These are phyloP conservation scores for Phytopythium kandeliae DNA, from an alignment of 352 stramenopile genomes.

Conservation along the genomic window DNA sequence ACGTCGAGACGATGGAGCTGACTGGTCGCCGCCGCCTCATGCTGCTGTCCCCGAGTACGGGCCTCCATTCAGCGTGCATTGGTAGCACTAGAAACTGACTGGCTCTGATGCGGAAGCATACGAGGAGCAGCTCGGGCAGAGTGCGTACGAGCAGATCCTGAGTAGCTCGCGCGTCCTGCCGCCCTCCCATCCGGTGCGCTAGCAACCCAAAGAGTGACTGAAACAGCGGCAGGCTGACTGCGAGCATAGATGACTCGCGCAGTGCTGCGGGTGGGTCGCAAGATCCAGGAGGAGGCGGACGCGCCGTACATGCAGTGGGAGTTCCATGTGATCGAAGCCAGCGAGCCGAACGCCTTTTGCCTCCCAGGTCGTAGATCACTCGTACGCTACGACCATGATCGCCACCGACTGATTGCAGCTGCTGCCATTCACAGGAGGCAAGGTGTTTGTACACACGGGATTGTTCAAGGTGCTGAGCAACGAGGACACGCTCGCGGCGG, in stretches of 20 bases:
- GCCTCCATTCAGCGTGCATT: not conserved
- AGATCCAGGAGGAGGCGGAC: constrained; percentile 40
- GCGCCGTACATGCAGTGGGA: constrained; percentile 58
- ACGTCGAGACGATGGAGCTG: constrained; percentile 62
- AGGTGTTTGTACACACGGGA: constrained; percentile 70
- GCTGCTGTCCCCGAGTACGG: constrained; percentile 46
- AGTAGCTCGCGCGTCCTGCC: constrained; percentile 35
- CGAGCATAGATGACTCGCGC: constrained; percentile 60
- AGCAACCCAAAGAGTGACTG: too few relatives aligned
- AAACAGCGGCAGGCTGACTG: too few relatives aligned
- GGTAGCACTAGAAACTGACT: not conserved
- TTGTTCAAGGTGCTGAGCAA: constrained; percentile 60
- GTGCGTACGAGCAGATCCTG: constrained; percentile 44
- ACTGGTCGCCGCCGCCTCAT: constrained; percentile 53
- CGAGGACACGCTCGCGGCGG: constrained; percentile 57
- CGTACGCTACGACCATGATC: too few relatives aligned
- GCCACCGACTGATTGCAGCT: not conserved
- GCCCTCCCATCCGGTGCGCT: constrained; percentile 35
- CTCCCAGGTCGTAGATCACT: constrained; percentile 44
- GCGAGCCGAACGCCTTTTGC: constrained; percentile 71
- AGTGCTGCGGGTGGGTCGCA: constrained; percentile 45
- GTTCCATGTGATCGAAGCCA: constrained; percentile 62
- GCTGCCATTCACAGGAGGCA: constrained; percentile 19
- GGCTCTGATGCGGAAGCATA: constrained; percentile 9
- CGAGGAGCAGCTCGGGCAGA: constrained; percentile 46